Evolutionary conservation across 208 protist species (phyloP).

Genomic region (Acanthamoeba polyphaga): DNA sequence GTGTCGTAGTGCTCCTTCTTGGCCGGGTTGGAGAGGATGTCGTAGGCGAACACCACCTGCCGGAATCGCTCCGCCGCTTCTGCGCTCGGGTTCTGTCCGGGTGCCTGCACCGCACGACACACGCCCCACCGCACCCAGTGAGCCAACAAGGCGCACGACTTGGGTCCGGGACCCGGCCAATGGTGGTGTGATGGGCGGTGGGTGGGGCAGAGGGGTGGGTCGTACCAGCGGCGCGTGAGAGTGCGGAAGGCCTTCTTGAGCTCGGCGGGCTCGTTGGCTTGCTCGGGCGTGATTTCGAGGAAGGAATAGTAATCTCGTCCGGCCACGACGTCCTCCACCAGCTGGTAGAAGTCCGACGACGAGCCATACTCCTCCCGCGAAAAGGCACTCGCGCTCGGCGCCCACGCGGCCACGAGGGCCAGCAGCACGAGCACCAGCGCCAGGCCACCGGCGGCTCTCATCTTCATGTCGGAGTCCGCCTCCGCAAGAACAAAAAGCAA

Average conservation of each 20-base stretch:
- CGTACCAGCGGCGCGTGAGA: background rate
- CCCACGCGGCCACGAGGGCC: background rate
- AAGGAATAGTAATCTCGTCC: conserved; percentile 46
- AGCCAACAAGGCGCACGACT: background rate
- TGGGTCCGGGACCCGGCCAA: too few species aligned
- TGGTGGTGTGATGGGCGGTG: background rate
- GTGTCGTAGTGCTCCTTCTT: conserved; percentile 11
- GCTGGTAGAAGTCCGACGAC: background rate
- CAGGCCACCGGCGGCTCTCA: background rate
- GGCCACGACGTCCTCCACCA: conserved; percentile 18
- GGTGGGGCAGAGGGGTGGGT: background rate
- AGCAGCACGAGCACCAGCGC: background rate
- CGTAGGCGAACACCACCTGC: conserved; percentile 63
- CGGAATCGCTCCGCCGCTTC: background rate
- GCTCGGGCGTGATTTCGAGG: conserved; percentile 34
- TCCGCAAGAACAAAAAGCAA: background rate
- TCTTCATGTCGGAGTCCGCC: background rate
- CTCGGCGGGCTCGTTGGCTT: background rate
- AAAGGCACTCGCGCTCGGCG: background rate
- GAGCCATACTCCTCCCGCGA: background rate
- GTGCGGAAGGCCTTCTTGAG: conserved; percentile 36
- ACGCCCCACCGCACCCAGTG: background rate
- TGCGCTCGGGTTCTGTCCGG: conserved; percentile 50
- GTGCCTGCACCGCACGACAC: conserved; percentile 4
- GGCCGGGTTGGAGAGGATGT: conserved; percentile 28